These are phyloP conservation scores for Umbilicaria muhlenbergii DNA, from an alignment of 495 filamentous ascomycete species.

Conservation along the genomic window DNA sequence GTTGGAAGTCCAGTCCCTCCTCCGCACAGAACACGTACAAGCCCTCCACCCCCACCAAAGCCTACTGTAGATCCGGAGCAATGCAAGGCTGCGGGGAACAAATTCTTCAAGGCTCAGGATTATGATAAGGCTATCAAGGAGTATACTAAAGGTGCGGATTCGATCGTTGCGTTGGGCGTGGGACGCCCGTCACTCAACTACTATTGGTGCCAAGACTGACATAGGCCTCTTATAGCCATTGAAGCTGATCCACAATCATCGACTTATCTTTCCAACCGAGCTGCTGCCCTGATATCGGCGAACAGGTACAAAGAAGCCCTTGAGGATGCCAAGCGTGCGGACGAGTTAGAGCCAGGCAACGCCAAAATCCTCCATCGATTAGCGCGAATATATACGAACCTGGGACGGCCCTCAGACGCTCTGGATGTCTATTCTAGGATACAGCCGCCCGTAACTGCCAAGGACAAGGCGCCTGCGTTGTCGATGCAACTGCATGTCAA, in stretches of 20 bases:
- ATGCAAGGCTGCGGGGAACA: constrained; percentile 87
- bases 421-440: constrained; percentile 62
- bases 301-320: constrained; percentile 62
- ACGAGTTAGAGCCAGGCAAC: constrained; percentile 67
- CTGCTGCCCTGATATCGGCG: constrained; percentile 81
- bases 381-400: constrained; percentile 70
- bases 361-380: constrained; percentile 76
- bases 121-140: constrained; percentile 75
- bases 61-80: constrained; percentile 59
- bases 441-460: constrained; percentile 50
- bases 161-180: not conserved
- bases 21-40: constrained; percentile 54
- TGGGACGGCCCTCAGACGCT: constrained; percentile 76
- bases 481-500: constrained; percentile 71
- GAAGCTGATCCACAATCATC: constrained; percentile 61
- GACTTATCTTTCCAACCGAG: constrained; percentile 89
- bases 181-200: not conserved
- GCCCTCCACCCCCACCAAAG: constrained; percentile 31
- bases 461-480: constrained; percentile 63
- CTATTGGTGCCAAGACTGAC: not conserved
- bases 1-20: constrained; percentile 58
- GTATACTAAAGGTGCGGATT: constrained; percentile 70
- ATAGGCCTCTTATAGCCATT: constrained; percentile 42
- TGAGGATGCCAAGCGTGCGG: constrained; percentile 67
- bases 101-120: constrained; percentile 85